phyloP scores from a whole-genome alignment of 139 green algal genomes.

The Zygnema cylindricum region DNA sequence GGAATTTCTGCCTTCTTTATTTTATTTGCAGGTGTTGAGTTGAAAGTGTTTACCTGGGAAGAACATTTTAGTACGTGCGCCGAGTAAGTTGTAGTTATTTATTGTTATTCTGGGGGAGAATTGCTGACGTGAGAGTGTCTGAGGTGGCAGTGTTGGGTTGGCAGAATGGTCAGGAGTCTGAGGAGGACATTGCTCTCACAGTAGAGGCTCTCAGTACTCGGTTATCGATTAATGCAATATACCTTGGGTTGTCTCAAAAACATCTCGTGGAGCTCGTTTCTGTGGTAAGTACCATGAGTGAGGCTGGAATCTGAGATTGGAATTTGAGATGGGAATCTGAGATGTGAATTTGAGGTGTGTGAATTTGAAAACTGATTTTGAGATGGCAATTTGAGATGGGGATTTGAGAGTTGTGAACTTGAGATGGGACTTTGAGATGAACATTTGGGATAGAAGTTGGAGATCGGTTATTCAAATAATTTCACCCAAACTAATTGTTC shows the following conservation, averaged over 20 bases:
- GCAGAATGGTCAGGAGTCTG: constrained; percentile 30
- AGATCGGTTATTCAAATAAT: too few species aligned
- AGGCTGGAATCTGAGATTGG: too few species aligned
- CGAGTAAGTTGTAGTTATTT: not conserved
- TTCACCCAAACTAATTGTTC: too few species aligned
- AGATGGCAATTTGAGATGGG: too few species aligned
- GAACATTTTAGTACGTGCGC: not conserved
- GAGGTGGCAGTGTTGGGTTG: constrained; percentile 47
- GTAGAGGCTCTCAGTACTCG: constrained; percentile 25
- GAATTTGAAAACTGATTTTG: too few species aligned
- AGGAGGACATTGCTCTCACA: constrained; percentile 44
- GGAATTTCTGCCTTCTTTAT: not conserved
- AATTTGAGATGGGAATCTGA: too few species aligned
- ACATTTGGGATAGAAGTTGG: too few species aligned
- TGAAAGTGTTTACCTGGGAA: not conserved
- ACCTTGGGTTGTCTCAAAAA: constrained; percentile 15
- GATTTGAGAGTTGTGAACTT: too few species aligned
- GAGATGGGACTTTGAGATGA: too few species aligned
- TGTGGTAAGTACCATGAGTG: constrained; percentile 9
- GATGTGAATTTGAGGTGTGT: too few species aligned
- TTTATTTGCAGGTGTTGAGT: not conserved
- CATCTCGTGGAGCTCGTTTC: constrained; percentile 5
- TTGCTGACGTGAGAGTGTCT: too few species aligned
- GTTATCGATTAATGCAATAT: constrained; percentile 29
- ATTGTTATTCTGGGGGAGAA: too few species aligned